A percentile compares a stretch with the other conserved stretches of the same genome.
phyloP scores from a whole-genome alignment of 176 grass and related monocot genomes.

The Oryza officinalis region DNA sequence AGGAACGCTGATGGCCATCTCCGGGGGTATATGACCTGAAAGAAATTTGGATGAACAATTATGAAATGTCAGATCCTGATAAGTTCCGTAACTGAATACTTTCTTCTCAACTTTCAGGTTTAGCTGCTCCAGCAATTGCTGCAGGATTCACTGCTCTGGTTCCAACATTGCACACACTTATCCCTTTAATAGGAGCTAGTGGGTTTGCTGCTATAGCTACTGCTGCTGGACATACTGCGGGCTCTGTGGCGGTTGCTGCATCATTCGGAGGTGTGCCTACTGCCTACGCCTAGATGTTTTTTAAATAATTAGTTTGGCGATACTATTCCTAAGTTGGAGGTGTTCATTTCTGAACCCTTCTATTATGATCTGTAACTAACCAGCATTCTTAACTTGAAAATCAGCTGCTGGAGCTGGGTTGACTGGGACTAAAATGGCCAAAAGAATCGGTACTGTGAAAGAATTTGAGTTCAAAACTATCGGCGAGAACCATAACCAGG shows the following conservation, averaged over 20 bases:
- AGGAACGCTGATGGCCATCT: conserved; percentile 88
- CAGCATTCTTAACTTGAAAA: conserved; percentile 34
- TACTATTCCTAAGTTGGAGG: background rate
- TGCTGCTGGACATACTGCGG: conserved; percentile 79
- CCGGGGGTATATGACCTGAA: conserved; percentile 69
- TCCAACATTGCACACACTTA: conserved; percentile 76
- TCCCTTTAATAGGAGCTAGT: conserved; percentile 86
- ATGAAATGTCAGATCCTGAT: background rate
- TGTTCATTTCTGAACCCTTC: background rate
- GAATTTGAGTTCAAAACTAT: conserved; percentile 96
- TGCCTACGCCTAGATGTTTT: background rate
- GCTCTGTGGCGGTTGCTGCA: conserved; percentile 93
- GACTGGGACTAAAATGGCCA: conserved; percentile 94
- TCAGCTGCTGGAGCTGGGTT: conserved; percentile 98
- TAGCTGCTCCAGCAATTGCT: conserved; percentile 97
- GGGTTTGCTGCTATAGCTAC: conserved; percentile 95
- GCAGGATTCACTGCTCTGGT: conserved; percentile 83
- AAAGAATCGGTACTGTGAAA: conserved; percentile 72
- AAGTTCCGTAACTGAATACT: background rate
- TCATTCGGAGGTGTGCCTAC: conserved; percentile 82
- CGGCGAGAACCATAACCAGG: conserved; percentile 89
- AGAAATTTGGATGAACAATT: background rate
- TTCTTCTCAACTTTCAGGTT: conserved; percentile 47
- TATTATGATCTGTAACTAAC: conserved; percentile 20
- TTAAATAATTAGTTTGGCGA: background rate